Base-by-base conservation (phyloP, 2,329 filamentous ascomycete species). In the Anthostomella pinea region DNA sequence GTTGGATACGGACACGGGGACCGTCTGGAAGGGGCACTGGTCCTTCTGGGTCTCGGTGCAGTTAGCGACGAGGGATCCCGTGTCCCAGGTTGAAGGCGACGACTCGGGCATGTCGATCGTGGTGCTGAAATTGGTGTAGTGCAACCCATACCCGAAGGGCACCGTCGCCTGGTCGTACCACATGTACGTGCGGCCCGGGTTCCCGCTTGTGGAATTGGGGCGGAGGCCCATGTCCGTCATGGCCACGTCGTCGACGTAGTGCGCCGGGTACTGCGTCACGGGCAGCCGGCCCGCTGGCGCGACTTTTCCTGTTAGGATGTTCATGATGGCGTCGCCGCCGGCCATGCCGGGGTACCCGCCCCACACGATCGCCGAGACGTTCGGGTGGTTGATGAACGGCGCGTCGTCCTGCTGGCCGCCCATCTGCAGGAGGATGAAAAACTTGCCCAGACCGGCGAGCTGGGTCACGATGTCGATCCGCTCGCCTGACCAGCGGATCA, bases 311-410 rank as follows among this genome's bases (percentile, higher is more conserved):
- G 62, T 65, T 19, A 75, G 48, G 33, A 75, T 63, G 45, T 75
- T 63, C 34, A 73, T 50, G 21, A 75, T 56, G 1, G 72, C 72
- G 10, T 59, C 53, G 13, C 72, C 72, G n/a, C 72, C 72, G 33
- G 67, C 61, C 57, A 75, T 72, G 11, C 72, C 71, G 2, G 72
- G 72, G 45, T 71, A 75, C 2, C 71, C 70, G 2, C 56, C 69
- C 72, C 72, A 75, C 0, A 75, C 35, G 0, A 76, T 49, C 2
- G 67, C 64, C 14, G 58, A 65, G 48, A 75, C 59, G 43, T 69
- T 69, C 9, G 55, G 42, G 41, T 73, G 67, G 29, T 56, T 55
- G 14, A 67, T 44, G 25, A 74, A 56, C 3, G 69, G 62, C 2
- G 65, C 57, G 28, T 61, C 59, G 48, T 75, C 72, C 23, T 73